phyloP scores from a whole-genome alignment of 2,329 filamentous ascomycete species.

The Phialophora tarda region DNA sequence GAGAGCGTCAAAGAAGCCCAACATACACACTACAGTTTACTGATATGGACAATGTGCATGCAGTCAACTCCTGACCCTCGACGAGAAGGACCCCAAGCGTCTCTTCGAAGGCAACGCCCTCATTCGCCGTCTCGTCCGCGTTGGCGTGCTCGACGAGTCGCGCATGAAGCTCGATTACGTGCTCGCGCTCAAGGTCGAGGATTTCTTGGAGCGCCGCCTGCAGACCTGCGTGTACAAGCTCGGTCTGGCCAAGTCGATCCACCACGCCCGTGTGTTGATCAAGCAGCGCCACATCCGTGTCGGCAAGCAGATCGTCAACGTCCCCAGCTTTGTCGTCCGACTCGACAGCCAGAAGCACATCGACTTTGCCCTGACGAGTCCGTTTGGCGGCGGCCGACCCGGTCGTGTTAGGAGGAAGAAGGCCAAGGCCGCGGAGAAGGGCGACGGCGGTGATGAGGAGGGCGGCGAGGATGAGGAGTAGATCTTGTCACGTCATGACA shows the following conservation, averaged over 20 bases:
- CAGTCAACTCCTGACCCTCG: constrained; percentile 99
- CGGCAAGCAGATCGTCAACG: constrained; percentile 99
- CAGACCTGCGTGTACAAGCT: constrained; percentile 99
- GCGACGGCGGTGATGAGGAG: constrained; percentile 44
- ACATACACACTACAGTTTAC: constrained; percentile 18
- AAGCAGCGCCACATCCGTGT: constrained; percentile 99
- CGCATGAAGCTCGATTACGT: constrained; percentile 99
- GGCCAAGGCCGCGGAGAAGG: constrained; percentile 85
- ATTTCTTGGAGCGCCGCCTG: constrained; percentile 99
- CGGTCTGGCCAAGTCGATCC: constrained; percentile 99
- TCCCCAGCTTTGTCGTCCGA: constrained; percentile 98
- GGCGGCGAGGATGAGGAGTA: constrained; percentile 65
- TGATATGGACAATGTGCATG: constrained; percentile 28
- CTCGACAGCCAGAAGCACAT: constrained; percentile 99
- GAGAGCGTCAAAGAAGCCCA: too few species aligned
- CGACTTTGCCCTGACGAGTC: constrained; percentile 96
- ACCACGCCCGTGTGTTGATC: constrained; percentile 99
- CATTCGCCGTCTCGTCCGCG: constrained; percentile 99
- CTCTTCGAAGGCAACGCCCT: constrained; percentile 99
- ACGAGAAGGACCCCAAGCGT: constrained; percentile 99
- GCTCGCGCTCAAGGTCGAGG: constrained; percentile 97
- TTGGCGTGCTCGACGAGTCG: constrained; percentile 99
- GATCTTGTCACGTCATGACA: constrained; percentile 38
- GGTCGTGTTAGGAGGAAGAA: constrained; percentile 99
- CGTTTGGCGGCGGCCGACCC: constrained; percentile 94